Evolutionary conservation across 768 basidiomycete genomes (phyloP).

Genomic region (Gloeopeniophorella convolvens): DNA sequence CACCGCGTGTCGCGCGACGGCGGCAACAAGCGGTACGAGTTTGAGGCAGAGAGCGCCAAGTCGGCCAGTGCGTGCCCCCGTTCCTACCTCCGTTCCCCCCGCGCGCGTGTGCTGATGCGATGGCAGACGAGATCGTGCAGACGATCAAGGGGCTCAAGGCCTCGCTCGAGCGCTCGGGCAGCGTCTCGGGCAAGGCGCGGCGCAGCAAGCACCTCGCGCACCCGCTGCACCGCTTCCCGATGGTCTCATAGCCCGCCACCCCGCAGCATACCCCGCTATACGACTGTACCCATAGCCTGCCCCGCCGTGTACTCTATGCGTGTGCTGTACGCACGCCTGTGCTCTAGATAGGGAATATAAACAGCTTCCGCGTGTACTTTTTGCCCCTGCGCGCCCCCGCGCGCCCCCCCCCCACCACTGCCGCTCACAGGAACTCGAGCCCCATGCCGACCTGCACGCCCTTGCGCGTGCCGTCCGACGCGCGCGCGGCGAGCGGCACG

Average conservation of each 20-base stretch:
- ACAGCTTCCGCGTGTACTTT: conserved; percentile 9
- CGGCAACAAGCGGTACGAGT: conserved; percentile 89
- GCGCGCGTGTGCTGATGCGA: not conserved
- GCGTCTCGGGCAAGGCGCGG: conserved; percentile 48
- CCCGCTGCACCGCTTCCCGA: not conserved
- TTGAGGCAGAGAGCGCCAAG: conserved; percentile 87
- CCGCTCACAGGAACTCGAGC: conserved; percentile 57
- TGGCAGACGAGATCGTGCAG: conserved; percentile 68
- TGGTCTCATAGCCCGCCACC: not conserved
- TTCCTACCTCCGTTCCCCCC: not conserved
- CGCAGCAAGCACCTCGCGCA: conserved; percentile 46
- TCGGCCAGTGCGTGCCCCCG: conserved; percentile 55
- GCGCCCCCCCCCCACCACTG: not conserved
- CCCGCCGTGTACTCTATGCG: no score
- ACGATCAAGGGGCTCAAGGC: conserved; percentile 60
- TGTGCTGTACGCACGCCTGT: conserved; percentile 1
- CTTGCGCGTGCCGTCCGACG: conserved; percentile 56
- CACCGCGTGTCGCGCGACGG: conserved; percentile 47
- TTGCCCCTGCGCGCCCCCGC: not conserved
- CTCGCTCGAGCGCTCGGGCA: conserved; percentile 57
- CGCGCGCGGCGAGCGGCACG: conserved; percentile 65
- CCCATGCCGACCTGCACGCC: conserved; percentile 82
- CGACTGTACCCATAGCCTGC: conserved; percentile 14
- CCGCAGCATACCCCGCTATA: not conserved
- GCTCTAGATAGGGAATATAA: conserved; percentile 16